Base-by-base conservation (phyloP, 441 rosid species). In the Arabidopsis lyrata region DNA sequence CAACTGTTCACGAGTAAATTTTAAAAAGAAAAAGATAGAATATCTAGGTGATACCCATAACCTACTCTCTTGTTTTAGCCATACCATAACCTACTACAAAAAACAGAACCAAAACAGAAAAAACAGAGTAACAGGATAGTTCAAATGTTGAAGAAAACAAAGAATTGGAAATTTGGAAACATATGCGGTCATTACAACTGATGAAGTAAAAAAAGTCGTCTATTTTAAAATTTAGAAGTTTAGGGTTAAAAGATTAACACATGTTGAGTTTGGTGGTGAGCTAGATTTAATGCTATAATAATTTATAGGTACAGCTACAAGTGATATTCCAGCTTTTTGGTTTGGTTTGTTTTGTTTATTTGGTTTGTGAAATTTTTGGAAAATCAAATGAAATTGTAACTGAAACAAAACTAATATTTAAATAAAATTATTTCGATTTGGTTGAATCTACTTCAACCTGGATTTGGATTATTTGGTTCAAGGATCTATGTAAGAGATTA, bases 301-400 rank as follows among this genome's bases (percentile, higher is more conserved):
- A 9, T 65, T 65, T 56, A 38, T 68, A 44, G 78, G 74, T 75
- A 35, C 69, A 75, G 57, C 78, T 68, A 60, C 68, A 75, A 60
- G 8, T 41, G 24, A 27, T 63, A 55, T 36, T 63, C 42, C 16
- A 9, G 42, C 27, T 24, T 73, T n/a, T 35, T 35, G 38, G 38
- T 35, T 64, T 64, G 14, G 38, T 52, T 41, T 53, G 31, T 63
- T 29, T 34, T 1, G 42, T 47, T n/a, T 39, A 11, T 22, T n/a
- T 10, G 54, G 56, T 72, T 61, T 54, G 55, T 53, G 34, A 13
- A 35, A 45, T 52, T 48, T 22, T 63, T 63, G 20, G 48, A 11
- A 64, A 45, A 45, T 36, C 58, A 55, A 73, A 64, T 54, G 20
- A 34, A 14, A 8, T 18, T 22, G n/a, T 22, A 63, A 42, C 18